phyloP scores from a whole-genome alignment of 1,284 basidiomycete species.

The Moniliophthora roreri region DNA sequence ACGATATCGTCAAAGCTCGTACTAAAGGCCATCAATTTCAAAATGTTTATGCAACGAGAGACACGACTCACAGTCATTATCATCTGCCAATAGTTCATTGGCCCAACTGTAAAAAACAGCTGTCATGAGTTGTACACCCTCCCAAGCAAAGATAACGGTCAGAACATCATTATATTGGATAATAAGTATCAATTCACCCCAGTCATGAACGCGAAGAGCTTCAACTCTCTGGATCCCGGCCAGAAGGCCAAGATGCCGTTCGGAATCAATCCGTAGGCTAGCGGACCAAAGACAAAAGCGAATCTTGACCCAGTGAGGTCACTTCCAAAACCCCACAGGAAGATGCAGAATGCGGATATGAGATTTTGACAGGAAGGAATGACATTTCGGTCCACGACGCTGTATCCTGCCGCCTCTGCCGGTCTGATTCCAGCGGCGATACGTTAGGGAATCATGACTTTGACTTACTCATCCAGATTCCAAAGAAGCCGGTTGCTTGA shows the following conservation, averaged over 20 bases:
- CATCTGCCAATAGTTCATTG: constrained; percentile 20
- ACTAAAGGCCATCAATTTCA: neutral
- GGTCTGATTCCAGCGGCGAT: neutral
- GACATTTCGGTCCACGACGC: constrained; percentile 20
- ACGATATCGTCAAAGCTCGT: constrained; percentile 8
- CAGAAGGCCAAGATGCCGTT: constrained; percentile 25
- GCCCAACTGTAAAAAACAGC: constrained; percentile 27
- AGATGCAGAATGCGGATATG: constrained; percentile 22
- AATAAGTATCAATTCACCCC: constrained; percentile 6
- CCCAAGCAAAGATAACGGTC: neutral
- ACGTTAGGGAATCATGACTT: neutral
- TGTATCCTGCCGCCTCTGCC: constrained; percentile 21
- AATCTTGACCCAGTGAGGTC: constrained; percentile 24
- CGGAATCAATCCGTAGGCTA: constrained; percentile 23
- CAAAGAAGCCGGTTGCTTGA: constrained; percentile 21
- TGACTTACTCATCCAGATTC: constrained; percentile 24
- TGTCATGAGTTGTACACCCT: constrained; percentile 26
- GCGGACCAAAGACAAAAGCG: constrained; percentile 23
- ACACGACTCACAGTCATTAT: constrained; percentile 13
- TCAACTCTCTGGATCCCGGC: constrained; percentile 21
- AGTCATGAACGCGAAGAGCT: constrained; percentile 19
- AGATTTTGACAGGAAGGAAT: constrained; percentile 23
- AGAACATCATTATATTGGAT: neutral
- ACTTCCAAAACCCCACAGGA: constrained; percentile 24
- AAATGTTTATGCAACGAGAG: neutral